Evolutionary conservation across 768 basidiomycete species (phyloP).

Genomic region (Cystofilobasidium ferigula): DNA sequence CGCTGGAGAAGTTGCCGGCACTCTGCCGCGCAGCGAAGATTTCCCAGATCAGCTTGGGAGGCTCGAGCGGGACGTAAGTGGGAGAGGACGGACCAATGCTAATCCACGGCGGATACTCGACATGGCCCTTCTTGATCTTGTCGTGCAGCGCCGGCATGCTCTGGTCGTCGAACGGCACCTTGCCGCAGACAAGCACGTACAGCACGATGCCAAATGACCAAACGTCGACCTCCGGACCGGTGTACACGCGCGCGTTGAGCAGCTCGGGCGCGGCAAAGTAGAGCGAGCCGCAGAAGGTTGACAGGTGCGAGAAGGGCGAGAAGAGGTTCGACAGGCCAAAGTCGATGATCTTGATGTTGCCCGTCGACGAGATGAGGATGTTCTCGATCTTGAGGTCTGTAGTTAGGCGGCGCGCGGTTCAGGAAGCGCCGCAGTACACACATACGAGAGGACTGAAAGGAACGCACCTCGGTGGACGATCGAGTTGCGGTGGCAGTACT

Average conservation of each 20-base stretch:
- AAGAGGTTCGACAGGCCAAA: slow-evolving; percentile 96
- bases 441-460: background rate
- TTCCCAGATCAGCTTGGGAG: background rate
- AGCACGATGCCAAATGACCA: slow-evolving; percentile 99
- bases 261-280: slow-evolving; percentile 98
- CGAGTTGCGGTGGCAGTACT: slow-evolving; percentile 94
- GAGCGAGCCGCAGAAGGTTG: slow-evolving; percentile 92
- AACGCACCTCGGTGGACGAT: slow-evolving; percentile 73
- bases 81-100: slow-evolving; percentile 59
- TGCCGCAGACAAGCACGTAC: slow-evolving; percentile 94
- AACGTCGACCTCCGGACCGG: slow-evolving; percentile 94
- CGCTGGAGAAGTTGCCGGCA: slow-evolving; percentile 86
- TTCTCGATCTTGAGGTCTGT: slow-evolving; percentile 93
- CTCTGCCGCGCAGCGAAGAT: slow-evolving; percentile 45
- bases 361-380: slow-evolving; percentile 94
- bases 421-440: too few species aligned
- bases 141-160: slow-evolving; percentile 98
- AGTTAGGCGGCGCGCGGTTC: background rate
- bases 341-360: slow-evolving; percentile 99
- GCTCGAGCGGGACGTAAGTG: too few species aligned
- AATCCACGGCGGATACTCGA: slow-evolving; percentile 96
- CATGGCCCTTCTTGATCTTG: slow-evolving; percentile 93
- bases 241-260: slow-evolving; percentile 90
- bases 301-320: slow-evolving; percentile 65
- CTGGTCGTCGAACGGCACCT: slow-evolving; percentile 98